These are phyloP conservation scores for Begonia fuchsioides DNA, from an alignment of 306 rosid genomes.

Conservation along the genomic window DNA sequence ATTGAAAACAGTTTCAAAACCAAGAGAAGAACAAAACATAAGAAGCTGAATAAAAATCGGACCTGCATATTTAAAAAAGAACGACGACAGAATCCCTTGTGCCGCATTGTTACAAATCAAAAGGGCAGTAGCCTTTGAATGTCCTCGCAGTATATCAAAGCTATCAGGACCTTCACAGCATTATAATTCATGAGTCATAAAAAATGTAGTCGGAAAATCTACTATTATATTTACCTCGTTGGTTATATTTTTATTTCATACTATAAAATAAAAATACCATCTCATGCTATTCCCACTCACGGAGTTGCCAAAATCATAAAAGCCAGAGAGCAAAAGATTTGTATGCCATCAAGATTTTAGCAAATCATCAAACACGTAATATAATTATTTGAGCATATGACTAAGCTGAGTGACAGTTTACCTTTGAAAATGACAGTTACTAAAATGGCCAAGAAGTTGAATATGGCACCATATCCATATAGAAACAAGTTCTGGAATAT, in stretches of 20 bases:
- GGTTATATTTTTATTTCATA: too few species aligned
- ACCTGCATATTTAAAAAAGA: conserved; percentile 99
- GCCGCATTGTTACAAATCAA: conserved; percentile 91
- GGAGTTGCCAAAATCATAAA: too few species aligned
- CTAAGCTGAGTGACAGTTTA: background rate
- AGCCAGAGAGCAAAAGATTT: too few species aligned
- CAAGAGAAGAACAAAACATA: too few species aligned
- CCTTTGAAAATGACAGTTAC: conserved; percentile 10
- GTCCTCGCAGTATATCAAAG: conserved; percentile 90
- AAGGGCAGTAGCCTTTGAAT: conserved; percentile 86
- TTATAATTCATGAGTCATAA: background rate
- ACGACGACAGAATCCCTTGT: conserved; percentile 94
- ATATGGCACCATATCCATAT: conserved; percentile 93
- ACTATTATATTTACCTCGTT: too few species aligned
- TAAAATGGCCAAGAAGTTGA: conserved; percentile 17
- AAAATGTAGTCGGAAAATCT: too few species aligned
- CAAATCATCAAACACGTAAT: too few species aligned
- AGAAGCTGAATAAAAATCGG: conserved; percentile 2
- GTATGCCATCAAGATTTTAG: too few species aligned
- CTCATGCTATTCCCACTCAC: too few species aligned
- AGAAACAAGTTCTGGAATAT: conserved; percentile 81
- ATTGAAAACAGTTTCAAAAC: too few species aligned
- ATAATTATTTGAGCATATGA: background rate
- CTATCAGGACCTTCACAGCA: conserved; percentile 60
- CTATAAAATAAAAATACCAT: too few species aligned